These are phyloP conservation scores for Dendrostoma leiphaemia DNA, from an alignment of 2,329 filamentous ascomycete genomes.

Conservation along the genomic window DNA sequence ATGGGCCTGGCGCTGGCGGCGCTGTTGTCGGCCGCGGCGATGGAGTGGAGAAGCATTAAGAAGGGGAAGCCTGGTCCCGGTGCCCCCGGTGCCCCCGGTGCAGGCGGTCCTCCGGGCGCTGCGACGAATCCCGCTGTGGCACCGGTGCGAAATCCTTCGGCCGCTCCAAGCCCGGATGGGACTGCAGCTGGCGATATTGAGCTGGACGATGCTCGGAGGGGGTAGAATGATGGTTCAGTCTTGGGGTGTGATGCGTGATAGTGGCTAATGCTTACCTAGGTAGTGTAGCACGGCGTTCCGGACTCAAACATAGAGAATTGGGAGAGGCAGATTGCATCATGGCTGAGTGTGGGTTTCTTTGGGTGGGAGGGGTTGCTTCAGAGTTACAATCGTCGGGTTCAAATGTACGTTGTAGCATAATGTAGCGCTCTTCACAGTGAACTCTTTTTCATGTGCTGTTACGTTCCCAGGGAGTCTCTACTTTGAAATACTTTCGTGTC, in stretches of 20 bases:
- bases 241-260: neutral
- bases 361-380: too few relatives aligned
- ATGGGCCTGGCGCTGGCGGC: conserved; percentile 54
- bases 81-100: neutral
- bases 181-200: neutral
- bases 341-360: neutral
- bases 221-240: neutral
- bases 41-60: conserved; percentile 70
- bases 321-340: too few relatives aligned
- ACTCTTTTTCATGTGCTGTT: too few relatives aligned
- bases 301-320: neutral
- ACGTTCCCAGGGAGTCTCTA: too few relatives aligned
- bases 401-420: too few relatives aligned
- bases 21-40: conserved; percentile 54
- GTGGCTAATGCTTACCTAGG: too few relatives aligned
- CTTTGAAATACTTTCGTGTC: too few relatives aligned
- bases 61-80: conserved; percentile 32
- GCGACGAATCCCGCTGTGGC: neutral
- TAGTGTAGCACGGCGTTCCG: neutral
- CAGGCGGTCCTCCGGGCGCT: neutral
- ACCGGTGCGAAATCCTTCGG: neutral
- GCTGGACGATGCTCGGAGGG: neutral
- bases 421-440: too few relatives aligned
- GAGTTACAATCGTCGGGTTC: too few relatives aligned
- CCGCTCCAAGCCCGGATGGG: neutral